Conservation (phyloP, 176 grass and related monocot species). For the Themeda triandra region DNA sequence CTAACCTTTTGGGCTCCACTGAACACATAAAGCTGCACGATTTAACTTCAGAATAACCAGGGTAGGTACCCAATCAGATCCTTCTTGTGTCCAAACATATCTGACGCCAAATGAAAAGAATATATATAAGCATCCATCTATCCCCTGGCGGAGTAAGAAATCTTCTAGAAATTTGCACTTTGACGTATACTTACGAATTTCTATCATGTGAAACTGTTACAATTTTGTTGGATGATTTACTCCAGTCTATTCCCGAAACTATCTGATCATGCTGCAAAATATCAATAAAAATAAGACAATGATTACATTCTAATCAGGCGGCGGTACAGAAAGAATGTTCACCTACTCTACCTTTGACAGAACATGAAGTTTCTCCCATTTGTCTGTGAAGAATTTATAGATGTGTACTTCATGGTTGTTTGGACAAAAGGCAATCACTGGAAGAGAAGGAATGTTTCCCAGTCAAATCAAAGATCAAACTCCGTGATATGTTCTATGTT, state of each 20-base stretch:
- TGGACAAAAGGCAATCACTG: conserved; percentile 98
- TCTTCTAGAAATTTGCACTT: conserved; percentile 3
- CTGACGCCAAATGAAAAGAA: conserved; percentile 41
- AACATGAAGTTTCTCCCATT: conserved; percentile 97
- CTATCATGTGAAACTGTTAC: conserved; percentile 98
- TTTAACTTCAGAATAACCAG: conserved; percentile 98
- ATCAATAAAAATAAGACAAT: conserved; percentile 17
- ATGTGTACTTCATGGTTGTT: conserved; percentile 96
- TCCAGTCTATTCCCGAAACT: conserved; percentile 96
- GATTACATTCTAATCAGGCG: neutral
- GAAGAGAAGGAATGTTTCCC: conserved; percentile 21
- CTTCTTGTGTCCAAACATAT: conserved; percentile 98
- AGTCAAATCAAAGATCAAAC: neutral
- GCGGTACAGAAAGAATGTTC: neutral
- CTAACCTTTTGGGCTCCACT: conserved; percentile 95
- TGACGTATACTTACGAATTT: conserved; percentile 74
- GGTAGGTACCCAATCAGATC: conserved; percentile 90
- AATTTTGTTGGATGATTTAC: conserved; percentile 83
- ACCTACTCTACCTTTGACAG: conserved; percentile 88
- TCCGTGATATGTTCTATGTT: neutral
- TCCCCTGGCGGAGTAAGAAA: conserved; percentile 24
- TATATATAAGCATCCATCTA: neutral
- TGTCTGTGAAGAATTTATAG: conserved; percentile 83
- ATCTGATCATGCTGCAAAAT: conserved; percentile 90
- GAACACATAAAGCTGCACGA: conserved; percentile 80